Evolutionary conservation across 1,284 basidiomycete species (phyloP).

Genomic region (Amylostereum areolatum): DNA sequence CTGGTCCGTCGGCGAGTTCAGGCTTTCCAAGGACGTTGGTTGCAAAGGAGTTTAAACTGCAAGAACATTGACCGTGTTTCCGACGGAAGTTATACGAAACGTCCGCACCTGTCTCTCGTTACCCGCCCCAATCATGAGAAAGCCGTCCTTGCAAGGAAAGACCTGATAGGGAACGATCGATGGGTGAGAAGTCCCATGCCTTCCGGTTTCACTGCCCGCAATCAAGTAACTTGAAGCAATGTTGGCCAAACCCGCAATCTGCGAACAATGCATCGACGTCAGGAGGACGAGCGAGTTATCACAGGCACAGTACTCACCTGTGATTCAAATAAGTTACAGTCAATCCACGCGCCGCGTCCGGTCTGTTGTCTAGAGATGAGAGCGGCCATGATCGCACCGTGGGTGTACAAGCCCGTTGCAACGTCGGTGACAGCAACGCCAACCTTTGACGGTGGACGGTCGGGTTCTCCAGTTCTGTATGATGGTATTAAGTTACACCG

Average conservation of each 20-base stretch:
- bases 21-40: slow-evolving; percentile 56
- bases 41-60: slow-evolving; percentile 66
- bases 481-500: slow-evolving; percentile 1
- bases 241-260: slow-evolving; percentile 90
- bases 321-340: slow-evolving; percentile 83
- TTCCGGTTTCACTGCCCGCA: slow-evolving; percentile 76
- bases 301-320: slow-evolving; percentile 44
- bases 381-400: slow-evolving; percentile 90
- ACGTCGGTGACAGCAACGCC: slow-evolving; percentile 90
- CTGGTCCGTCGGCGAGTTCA: slow-evolving; percentile 47
- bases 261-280: slow-evolving; percentile 10
- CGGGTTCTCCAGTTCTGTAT: slow-evolving; percentile 80
- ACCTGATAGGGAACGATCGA: slow-evolving; percentile 91
- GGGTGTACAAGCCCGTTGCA: slow-evolving; percentile 89
- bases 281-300: slow-evolving; percentile 17
- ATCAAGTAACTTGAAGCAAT: slow-evolving; percentile 94
- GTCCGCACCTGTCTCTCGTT: slow-evolving; percentile 79
- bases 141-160: slow-evolving; percentile 86
- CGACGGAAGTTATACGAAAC: neutral
- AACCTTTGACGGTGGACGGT: slow-evolving; percentile 85
- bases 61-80: slow-evolving; percentile 2
- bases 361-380: slow-evolving; percentile 80
- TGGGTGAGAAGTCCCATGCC: slow-evolving; percentile 89
- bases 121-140: slow-evolving; percentile 90
- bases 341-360: slow-evolving; percentile 86